Evolutionary conservation across 1,284 basidiomycete species (phyloP).

Genomic region (Cutaneotrichosporon mucoides): DNA sequence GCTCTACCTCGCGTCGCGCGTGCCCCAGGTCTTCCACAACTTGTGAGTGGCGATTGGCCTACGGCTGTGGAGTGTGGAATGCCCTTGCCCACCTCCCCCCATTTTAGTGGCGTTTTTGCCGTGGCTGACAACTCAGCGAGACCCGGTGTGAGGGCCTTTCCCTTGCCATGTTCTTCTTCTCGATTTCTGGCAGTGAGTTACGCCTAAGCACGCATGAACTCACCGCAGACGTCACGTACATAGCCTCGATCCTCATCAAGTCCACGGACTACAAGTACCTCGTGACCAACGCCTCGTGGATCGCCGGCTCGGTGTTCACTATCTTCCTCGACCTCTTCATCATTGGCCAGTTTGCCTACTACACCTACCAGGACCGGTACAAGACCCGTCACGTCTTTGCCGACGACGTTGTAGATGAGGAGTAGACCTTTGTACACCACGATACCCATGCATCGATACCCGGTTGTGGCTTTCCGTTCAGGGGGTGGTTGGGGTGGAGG

Average conservation of each 20-base stretch:
- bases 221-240: conserved; percentile 60
- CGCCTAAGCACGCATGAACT: conserved; percentile 1
- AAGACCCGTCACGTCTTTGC: conserved; percentile 23
- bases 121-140: conserved; percentile 61
- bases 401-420: conserved; percentile 16
- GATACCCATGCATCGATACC: conserved; percentile 8
- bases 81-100: too few species aligned
- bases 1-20: conserved; percentile 62
- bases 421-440: neutral
- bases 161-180: conserved; percentile 85
- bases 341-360: conserved; percentile 52
- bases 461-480: too few species aligned
- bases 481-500: too few species aligned
- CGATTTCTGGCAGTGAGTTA: conserved; percentile 67
- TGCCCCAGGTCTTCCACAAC: conserved; percentile 70
- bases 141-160: conserved; percentile 88
- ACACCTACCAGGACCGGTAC: conserved; percentile 36
- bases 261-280: conserved; percentile 70
- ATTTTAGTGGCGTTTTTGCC: neutral
- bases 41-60: conserved; percentile 53
- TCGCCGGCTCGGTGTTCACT: conserved; percentile 58
- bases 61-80: too few species aligned
- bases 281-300: conserved; percentile 79
- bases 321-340: conserved; percentile 54
- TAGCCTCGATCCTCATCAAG: conserved; percentile 72